These are phyloP conservation scores for Fusarium sublunatum DNA, from an alignment of 2,329 filamentous ascomycete species.

Conservation along the genomic window DNA sequence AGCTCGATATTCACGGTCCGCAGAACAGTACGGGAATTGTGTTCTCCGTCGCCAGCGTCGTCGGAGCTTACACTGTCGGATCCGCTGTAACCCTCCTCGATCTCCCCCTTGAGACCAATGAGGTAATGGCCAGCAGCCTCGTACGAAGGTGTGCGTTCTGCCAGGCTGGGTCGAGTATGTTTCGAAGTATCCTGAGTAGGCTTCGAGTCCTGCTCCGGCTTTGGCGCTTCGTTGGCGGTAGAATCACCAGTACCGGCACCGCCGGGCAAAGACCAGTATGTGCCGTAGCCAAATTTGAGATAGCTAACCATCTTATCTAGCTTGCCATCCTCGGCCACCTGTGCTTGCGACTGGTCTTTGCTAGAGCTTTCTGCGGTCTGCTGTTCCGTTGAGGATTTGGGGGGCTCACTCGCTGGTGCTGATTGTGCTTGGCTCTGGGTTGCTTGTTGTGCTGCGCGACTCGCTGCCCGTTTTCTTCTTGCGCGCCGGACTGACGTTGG, in stretches of 20 bases:
- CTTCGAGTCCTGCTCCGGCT: conserved; percentile 27
- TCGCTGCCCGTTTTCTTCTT: conserved; percentile 51
- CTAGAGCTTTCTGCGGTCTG: not conserved
- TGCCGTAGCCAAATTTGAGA: conserved; percentile 74
- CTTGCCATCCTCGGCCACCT: conserved; percentile 49
- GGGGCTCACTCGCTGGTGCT: conserved; percentile 3
- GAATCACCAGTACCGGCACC: conserved; percentile 28
- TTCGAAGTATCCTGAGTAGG: conserved; percentile 19
- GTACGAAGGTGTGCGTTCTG: conserved; percentile 40
- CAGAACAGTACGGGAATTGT: conserved; percentile 68
- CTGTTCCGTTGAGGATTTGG: conserved; percentile 3
- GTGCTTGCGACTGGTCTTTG: conserved; percentile 33
- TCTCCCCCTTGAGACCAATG: conserved; percentile 74
- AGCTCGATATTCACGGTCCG: conserved; percentile 76
- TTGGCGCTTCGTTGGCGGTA: conserved; percentile 27
- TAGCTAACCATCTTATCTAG: conserved; percentile 70
- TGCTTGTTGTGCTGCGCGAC: conserved; percentile 25
- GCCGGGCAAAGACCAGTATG: conserved; percentile 68
- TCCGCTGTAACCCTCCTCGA: conserved; percentile 60
- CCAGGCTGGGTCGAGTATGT: conserved; percentile 16
- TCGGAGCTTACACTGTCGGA: conserved; percentile 49
- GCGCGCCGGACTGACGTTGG: conserved; percentile 72
- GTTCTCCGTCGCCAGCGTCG: conserved; percentile 47
- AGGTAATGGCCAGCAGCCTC: conserved; percentile 65
- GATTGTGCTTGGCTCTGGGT: conserved; percentile 3